These are phyloP conservation scores for Syzygium aromaticum DNA, from an alignment of 345 rosid genomes.

Conservation along the genomic window DNA sequence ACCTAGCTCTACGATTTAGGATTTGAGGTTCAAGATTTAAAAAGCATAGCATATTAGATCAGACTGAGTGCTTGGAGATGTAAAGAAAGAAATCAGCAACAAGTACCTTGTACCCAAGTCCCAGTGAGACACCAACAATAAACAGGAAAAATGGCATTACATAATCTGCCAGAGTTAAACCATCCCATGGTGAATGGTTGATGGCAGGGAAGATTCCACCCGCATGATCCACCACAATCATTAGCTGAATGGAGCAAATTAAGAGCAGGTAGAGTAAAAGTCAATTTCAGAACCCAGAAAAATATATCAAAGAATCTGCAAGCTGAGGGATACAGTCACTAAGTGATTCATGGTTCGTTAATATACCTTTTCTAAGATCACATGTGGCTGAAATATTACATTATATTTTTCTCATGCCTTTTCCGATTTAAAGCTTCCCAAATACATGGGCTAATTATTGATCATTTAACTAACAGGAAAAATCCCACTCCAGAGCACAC, in stretches of 20 bases:
- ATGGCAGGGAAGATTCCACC: slow-evolving; percentile 76
- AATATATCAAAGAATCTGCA: not conserved
- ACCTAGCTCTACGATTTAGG: not conserved
- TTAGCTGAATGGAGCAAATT: slow-evolving; percentile 43
- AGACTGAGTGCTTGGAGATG: not conserved
- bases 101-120: slow-evolving; percentile 66
- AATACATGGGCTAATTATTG: not conserved
- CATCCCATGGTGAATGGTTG: slow-evolving; percentile 93
- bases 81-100: not conserved
- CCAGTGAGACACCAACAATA: slow-evolving; percentile 80
- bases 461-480: not conserved
- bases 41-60: not conserved
- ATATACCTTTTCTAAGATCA: not conserved
- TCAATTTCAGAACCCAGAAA: not conserved
- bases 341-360: not conserved
- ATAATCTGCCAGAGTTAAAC: slow-evolving; percentile 78
- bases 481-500: not conserved
- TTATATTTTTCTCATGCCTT: not conserved
- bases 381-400: not conserved
- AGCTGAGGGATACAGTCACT: not conserved
- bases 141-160: slow-evolving; percentile 95
- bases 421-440: not conserved
- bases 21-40: not conserved
- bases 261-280: not conserved
- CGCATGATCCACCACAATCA: slow-evolving; percentile 80